Evolutionary conservation across 176 grass and related monocot species (phyloP).

Genomic region (Paspalum notatum): DNA sequence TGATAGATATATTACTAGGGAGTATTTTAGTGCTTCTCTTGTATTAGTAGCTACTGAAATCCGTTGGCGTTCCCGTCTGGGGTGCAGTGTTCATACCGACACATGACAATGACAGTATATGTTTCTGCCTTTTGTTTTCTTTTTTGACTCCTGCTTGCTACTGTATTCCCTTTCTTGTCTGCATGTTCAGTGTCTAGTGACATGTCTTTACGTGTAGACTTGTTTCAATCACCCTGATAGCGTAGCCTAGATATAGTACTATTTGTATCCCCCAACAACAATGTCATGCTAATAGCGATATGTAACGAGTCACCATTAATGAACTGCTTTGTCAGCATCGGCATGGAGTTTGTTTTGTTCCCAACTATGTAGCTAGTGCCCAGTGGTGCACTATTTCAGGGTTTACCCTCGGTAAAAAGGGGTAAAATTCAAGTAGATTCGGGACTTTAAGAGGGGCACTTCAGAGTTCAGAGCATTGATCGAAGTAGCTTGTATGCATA

Average conservation of each 20-base stretch:
- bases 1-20: not conserved
- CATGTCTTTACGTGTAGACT: not conserved
- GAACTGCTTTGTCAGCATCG: slow-evolving; percentile 18
- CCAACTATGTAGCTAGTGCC: not conserved
- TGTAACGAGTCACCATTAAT: slow-evolving; percentile 28
- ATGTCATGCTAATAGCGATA: slow-evolving; percentile 36
- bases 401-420: not conserved
- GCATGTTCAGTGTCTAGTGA: not conserved
- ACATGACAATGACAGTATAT: not conserved
- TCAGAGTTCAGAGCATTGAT: slow-evolving; percentile 11
- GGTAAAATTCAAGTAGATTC: not conserved
- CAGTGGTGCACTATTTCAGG: not conserved
- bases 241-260: slow-evolving; percentile 17
- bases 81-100: not conserved
- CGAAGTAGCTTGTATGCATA: not conserved
- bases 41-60: too few relatives aligned
- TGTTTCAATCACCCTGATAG: not conserved
- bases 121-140: not conserved
- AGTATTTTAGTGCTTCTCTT: not conserved
- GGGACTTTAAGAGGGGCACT: not conserved
- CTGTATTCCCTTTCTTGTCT: not conserved
- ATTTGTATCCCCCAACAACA: slow-evolving; percentile 23
- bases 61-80: not conserved
- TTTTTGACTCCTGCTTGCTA: not conserved
- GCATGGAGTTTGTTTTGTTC: not conserved